Evolutionary conservation across 2,329 filamentous ascomycete genomes (phyloP), one percentile per base, ranked within the genome.

Genomic region (Ophiocordyceps camponoti-saundersi): DNA sequence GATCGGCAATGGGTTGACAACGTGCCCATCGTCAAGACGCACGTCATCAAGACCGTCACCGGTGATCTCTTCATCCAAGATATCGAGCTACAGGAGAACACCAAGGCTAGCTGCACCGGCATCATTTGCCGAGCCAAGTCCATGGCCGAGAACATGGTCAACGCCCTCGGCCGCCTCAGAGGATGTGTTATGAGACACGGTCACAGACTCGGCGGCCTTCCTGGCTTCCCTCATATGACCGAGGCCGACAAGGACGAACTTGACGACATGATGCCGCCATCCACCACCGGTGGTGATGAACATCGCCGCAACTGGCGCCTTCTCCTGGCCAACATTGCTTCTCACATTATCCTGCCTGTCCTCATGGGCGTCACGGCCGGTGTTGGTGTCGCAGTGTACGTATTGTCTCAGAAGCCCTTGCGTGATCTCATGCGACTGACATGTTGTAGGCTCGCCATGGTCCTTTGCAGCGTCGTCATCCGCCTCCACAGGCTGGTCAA

Each of bases 331-430:
- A 73, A 73, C 54, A 68, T 82, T 45, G 68, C 73, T 51, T 67
- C 77, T 36, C 76, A 80, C 50, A 71, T 87, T 42, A 60, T 86
- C 44, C 67, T 86, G 39, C 82, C 83, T 2, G 69, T 85, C 46
- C 64, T 82, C 46, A 71, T 85, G 52, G 83, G 83, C 49, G 71
- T 86, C 52, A 70, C 77, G 22, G 79, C 80, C 42, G 83, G 82
- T 56, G 72, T 85, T 47, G 70, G 71, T 29, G 77, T 81, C 51
- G 82, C 80, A 61, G 60, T 84, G 71, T 75, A 67, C 59, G 71
- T 68, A 32, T 21, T 22, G 10, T n/a, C 15, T 21, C 29, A 7
- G 8, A 3, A 21, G 3, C 39, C 3, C 3, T 3, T 42, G 6
- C n/a, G 5, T n/a, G n/a, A 3, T 34, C 21, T 22, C 2, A 10